These are phyloP conservation scores for Dictyostelium purpureum DNA, from an alignment of 78 protist genomes.

Conservation along the genomic window DNA sequence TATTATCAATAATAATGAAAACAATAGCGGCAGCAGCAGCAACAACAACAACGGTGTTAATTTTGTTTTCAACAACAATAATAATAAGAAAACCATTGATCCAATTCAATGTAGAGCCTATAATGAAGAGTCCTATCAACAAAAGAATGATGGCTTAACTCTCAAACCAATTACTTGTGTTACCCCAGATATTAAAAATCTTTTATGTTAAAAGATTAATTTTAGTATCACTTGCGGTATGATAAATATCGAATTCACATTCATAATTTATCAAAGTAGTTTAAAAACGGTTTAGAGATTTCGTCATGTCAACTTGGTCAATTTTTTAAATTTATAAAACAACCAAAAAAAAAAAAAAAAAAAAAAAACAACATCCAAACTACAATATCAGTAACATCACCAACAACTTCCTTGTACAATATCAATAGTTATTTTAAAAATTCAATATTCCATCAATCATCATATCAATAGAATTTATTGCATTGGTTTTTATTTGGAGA, in stretches of 20 bases:
- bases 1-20: neutral
- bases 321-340: too few species aligned
- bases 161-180: slow-evolving; percentile 20
- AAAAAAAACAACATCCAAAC: neutral
- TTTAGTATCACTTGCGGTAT: neutral
- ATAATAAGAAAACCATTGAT: neutral
- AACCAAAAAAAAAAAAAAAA: neutral
- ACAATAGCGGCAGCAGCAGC: neutral
- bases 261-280: too few species aligned
- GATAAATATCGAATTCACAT: neutral
- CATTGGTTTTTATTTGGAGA: neutral
- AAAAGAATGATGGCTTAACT: neutral
- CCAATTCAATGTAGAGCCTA: neutral
- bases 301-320: too few species aligned
- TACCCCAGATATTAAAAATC: slow-evolving; percentile 17
- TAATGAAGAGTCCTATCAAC: neutral
- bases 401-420: neutral
- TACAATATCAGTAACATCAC: neutral
- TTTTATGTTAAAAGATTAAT: slow-evolving; percentile 21
- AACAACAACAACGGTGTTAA: too few species aligned
- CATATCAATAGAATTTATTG: slow-evolving; percentile 10
- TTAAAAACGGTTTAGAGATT: too few species aligned
- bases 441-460: neutral
- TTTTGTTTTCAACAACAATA: neutral
- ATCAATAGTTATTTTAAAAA: neutral